A percentile compares a stretch with the other conserved stretches of the same genome.
Evolutionary conservation across 345 rosid species (phyloP).

Genomic region (Euphorbia tirucalli): DNA sequence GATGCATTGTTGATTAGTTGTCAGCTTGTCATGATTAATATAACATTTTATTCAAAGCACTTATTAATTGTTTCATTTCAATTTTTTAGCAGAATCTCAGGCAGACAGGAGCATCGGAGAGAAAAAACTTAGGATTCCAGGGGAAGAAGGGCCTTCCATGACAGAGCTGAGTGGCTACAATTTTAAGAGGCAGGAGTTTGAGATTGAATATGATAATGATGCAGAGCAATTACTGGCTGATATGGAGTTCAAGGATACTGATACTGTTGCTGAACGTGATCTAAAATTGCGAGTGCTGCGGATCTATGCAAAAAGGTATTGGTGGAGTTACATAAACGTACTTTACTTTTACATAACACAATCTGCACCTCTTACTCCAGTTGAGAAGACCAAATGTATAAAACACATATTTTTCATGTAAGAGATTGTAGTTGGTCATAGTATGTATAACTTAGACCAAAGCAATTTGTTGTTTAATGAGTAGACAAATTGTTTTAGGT

Average conservation of each 20-base stretch:
- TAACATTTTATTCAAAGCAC: neutral
- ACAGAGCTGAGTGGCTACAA: constrained; percentile 85
- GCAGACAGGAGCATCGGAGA: constrained; percentile 84
- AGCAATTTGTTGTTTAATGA: neutral
- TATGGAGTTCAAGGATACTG: constrained; percentile 87
- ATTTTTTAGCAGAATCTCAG: constrained; percentile 49
- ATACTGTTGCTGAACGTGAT: constrained; percentile 71
- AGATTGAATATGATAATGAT: constrained; percentile 89
- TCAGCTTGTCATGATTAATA: neutral
- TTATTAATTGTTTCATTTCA: constrained; percentile 17
- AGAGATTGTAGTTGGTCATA: no score
- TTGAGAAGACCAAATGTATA: no score
- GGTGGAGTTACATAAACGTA: neutral
- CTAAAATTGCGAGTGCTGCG: constrained; percentile 75
- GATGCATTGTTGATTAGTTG: neutral
- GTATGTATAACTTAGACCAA: neutral
- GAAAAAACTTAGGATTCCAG: constrained; percentile 70
- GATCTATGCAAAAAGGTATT: constrained; percentile 83
- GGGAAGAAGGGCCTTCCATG: constrained; percentile 69
- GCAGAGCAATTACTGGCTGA: constrained; percentile 92
- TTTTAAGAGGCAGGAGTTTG: constrained; percentile 90
- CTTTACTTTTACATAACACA: no score
- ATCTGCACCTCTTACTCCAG: no score
- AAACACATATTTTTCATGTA: no score
- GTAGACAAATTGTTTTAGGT: neutral